A percentile compares a stretch with the other conserved stretches of the same genome.
Evolutionary conservation across 2,329 filamentous ascomycete genomes (phyloP).

Genomic region (Leptographium galeiforme): DNA sequence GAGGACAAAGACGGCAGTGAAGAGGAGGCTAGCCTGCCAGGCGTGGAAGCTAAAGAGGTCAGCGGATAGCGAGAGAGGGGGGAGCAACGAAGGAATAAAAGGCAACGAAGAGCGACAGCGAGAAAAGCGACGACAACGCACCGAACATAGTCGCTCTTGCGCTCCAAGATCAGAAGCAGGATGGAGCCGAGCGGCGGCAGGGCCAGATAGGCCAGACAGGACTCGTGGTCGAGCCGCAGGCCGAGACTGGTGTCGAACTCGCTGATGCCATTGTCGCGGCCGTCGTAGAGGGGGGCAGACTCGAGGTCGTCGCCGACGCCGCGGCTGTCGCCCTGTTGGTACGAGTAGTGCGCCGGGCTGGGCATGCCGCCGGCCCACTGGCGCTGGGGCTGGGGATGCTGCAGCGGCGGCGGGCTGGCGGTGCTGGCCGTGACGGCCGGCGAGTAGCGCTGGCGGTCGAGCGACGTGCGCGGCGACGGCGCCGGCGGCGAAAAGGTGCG

Average conservation of each 20-base stretch:
- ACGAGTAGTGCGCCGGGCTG: conserved; percentile 16
- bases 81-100: no score
- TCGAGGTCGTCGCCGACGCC: conserved; percentile 10
- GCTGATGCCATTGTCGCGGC: conserved; percentile 45
- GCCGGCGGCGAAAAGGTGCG: conserved; percentile 64
- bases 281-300: conserved; percentile 17
- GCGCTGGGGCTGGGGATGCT: conserved; percentile 44
- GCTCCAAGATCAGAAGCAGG: conserved; percentile 70
- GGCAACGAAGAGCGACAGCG: not conserved
- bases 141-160: conserved; percentile 95
- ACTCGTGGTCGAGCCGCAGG: conserved; percentile 77
- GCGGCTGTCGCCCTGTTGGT: conserved; percentile 14
- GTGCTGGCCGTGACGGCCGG: conserved; percentile 23
- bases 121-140: conserved; percentile 23
- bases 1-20: conserved; percentile 59
- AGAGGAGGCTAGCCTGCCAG: conserved; percentile 82
- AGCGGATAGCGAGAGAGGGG: not conserved
- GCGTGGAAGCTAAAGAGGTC: conserved; percentile 65
- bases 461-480: conserved; percentile 42
- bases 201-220: conserved; percentile 74
- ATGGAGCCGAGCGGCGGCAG: conserved; percentile 79
- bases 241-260: conserved; percentile 88
- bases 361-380: conserved; percentile 34
- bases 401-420: conserved; percentile 29
- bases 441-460: conserved; percentile 44